Evolutionary conservation across 1,284 basidiomycete species (phyloP), one percentile per base, ranked within the genome.

Genomic region (Cryptococcus sp.): DNA sequence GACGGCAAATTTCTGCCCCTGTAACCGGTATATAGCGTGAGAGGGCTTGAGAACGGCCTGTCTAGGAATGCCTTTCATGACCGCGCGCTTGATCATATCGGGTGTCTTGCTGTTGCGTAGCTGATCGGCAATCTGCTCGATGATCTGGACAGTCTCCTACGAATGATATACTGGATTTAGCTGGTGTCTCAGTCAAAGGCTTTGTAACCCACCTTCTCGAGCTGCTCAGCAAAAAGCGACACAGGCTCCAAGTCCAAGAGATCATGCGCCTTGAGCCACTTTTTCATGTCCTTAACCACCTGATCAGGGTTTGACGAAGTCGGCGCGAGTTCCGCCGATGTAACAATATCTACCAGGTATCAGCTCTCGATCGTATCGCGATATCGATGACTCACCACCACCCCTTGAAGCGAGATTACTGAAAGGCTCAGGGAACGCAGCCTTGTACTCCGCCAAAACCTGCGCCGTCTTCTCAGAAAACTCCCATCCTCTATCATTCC

Each of bases 21-120:
- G 91, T 15, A 99, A 82, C 20, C 93, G 87, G 74, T 93, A 94
- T 5, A 89, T 83, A 1, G 93, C 88, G 78, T 99, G 93, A 3
- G 87, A 82, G 6, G 96, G 96, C 76, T 98, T 98, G 60, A 99
- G 84, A 2, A 99, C 86, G 0, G 92, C 93, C 69, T 93, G 89
- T n/a, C 93, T 86, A 6, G 95, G 95, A 34, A 98, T 92, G 39
- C 87, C 87, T 72, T 93, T 91, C 58, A 99, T 88, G 26, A 91
- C 86, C 3, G 89, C 90, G 63, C 91, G 91, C 82, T 93, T 97
- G 78, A 94, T 88, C 11, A 82, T 80, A 1, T 82, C 79, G 0
- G 80, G 71, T 0, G 84, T 82, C 72, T 87, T 88, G 67, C 80
- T 83, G 25, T 82, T 79, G 29, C 83, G 86, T 64, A 90, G 83